These are phyloP conservation scores for Thalassia testudinum DNA, from an alignment of 116 monocot genomes.

Conservation along the genomic window DNA sequence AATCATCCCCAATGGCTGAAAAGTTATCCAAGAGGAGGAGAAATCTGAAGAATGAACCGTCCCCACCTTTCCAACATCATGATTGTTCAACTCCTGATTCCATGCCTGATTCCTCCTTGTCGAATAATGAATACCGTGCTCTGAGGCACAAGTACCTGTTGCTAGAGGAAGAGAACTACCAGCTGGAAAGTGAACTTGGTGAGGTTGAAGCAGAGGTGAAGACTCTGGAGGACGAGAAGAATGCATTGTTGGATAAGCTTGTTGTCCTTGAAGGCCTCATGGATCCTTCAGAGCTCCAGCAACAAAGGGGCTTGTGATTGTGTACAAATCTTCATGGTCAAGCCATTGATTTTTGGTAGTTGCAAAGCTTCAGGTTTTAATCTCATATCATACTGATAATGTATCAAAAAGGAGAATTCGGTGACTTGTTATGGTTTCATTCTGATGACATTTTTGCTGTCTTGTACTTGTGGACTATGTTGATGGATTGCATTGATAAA, in stretches of 20 bases:
- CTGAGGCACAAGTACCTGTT: constrained; percentile 64
- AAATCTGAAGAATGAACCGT: constrained; percentile 17
- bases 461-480: too few relatives aligned
- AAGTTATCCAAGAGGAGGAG: constrained; percentile 23
- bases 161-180: constrained; percentile 72
- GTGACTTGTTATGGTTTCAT: too few relatives aligned
- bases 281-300: constrained; percentile 35
- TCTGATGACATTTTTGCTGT: too few relatives aligned
- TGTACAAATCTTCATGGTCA: not conserved
- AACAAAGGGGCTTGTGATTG: constrained; percentile 8
- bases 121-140: constrained; percentile 32
- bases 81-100: constrained; percentile 40
- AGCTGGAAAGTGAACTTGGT: constrained; percentile 42
- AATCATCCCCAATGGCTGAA: too few relatives aligned
- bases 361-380: too few relatives aligned
- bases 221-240: constrained; percentile 63
- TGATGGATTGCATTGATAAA: too few relatives aligned
- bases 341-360: too few relatives aligned
- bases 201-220: constrained; percentile 39
- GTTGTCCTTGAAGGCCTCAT: constrained; percentile 78
- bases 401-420: too few relatives aligned
- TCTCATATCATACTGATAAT: too few relatives aligned
- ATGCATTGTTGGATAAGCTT: constrained; percentile 58
- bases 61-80: constrained; percentile 18
- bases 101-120: constrained; percentile 32